Base-by-base conservation (phyloP, 2,329 filamentous ascomycete species). In the Hypoxylon sp. region DNA sequence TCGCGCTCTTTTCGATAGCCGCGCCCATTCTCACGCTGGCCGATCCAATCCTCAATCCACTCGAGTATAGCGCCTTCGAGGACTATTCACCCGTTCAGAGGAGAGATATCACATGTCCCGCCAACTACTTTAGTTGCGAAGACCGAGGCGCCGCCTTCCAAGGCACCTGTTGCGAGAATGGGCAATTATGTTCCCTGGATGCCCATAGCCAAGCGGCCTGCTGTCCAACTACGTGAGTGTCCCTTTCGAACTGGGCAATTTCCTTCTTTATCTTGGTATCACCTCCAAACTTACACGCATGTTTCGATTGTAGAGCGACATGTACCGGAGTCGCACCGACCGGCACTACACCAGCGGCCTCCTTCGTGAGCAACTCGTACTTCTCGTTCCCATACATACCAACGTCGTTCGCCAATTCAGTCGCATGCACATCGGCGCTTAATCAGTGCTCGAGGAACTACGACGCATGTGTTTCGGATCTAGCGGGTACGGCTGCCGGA, bases 341-440 rank as follows among this genome's bases (percentile, higher is more conserved):
- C 9, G 78, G 78, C 11, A 74, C 77, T 31, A 71, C 79, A 24
- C 68, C 82, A 2, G 74, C 79, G 1, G 80, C 81, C 19, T 87
- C 86, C 35, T 88, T 83, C 74, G 86, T 90, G 17, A 78, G 83
- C 46, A 90, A 90, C 75, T 72, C 80, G 26, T 89, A 86, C 77
- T 90, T 89, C 76, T 83, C 85, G 10, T 90, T 90, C 76, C 88
- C 88, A 1, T 86, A 87, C 73, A 83, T 88, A 56, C 79, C 82
- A 51, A 88, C 85, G 0, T 82, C 82, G 11, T 89, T 87, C 68
- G 75, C 79, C 64, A 84, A 89, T 71, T 76, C 79, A 17, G 84
- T 79, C 13, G 83, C 83, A 5, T 90, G 88, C 73, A 82, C 82
- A 3, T 81, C 84, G 0, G 88, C 87, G 14, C 79, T 85, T 52